Percentiles rank a stretch among this genome's conserved stretches.
These are phyloP conservation scores for Fusarium miscanthi DNA, from an alignment of 2,329 filamentous ascomycete genomes.

Conservation along the genomic window DNA sequence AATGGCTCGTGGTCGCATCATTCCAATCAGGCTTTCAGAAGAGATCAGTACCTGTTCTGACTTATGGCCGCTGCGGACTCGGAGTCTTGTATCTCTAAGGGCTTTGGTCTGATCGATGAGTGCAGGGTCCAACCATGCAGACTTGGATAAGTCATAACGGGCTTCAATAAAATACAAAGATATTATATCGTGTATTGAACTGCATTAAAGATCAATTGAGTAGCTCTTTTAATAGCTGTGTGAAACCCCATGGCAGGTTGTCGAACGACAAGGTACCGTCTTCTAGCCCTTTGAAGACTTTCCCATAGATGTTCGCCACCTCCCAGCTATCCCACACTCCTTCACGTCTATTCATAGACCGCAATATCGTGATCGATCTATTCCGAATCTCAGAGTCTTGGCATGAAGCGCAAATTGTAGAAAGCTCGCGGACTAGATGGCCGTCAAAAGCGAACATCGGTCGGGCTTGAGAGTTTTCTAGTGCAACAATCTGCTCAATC, in stretches of 20 bases:
- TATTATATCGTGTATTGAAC: background rate
- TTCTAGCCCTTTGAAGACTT: conserved; percentile 16
- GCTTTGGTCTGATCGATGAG: background rate
- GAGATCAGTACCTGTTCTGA: too few species aligned
- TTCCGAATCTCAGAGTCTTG: conserved; percentile 9
- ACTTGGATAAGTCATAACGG: background rate
- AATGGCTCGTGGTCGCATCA: too few species aligned
- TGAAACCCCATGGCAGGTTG: background rate
- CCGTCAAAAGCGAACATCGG: conserved; percentile 36
- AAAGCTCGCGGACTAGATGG: conserved; percentile 21
- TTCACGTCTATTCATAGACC: conserved; percentile 26
- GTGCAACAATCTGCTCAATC: conserved; percentile 6
- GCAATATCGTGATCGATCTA: conserved; percentile 20
- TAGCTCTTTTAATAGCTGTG: background rate
- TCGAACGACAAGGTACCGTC: background rate
- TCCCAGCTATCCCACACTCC: conserved; percentile 43
- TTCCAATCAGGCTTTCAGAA: too few species aligned
- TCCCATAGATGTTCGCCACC: conserved; percentile 25
- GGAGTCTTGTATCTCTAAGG: too few species aligned
- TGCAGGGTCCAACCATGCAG: background rate
- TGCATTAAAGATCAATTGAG: too few species aligned
- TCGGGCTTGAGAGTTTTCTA: background rate
- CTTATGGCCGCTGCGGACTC: too few species aligned
- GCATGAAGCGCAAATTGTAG: conserved; percentile 24
- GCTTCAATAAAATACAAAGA: background rate